phyloP scores from a whole-genome alignment of 2,329 filamentous ascomycete species.

The Alternaria sp. region DNA sequence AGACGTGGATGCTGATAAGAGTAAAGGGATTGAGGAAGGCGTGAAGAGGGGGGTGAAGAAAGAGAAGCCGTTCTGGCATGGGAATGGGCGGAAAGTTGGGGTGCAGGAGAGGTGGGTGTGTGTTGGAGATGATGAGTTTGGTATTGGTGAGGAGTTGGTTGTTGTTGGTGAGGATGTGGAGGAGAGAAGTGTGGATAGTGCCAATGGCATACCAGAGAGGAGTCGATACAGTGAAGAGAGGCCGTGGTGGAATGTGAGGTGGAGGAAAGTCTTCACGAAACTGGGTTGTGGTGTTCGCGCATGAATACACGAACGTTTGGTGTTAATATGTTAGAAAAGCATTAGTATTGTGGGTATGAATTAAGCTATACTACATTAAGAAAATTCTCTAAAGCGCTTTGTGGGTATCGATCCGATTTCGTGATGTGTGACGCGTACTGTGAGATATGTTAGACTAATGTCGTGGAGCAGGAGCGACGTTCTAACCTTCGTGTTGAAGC shows the following conservation, averaged over 20 bases:
- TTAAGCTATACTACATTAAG: no score
- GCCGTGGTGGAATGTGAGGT: neutral
- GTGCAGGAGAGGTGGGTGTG: neutral
- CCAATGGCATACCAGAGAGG: no score
- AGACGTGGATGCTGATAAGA: neutral
- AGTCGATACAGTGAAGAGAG: no score
- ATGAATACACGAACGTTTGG: no score
- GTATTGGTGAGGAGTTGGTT: neutral
- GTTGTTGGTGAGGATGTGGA: accelerated
- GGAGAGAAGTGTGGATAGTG: neutral
- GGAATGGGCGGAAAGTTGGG: neutral
- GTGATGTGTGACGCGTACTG: no score
- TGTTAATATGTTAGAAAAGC: no score
- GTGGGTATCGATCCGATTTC: no score
- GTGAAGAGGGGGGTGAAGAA: accelerated
- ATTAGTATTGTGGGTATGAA: no score
- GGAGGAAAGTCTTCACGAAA: neutral
- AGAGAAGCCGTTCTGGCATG: neutral
- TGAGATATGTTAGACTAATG: no score
- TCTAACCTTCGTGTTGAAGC: no score
- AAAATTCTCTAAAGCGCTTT: no score
- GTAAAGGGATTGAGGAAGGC: accelerated
- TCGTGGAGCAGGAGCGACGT: no score
- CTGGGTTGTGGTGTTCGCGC: neutral
- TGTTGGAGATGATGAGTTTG: neutral